phyloP scores from a whole-genome alignment of 768 basidiomycete species.

The Tricholoma flavovirens region DNA sequence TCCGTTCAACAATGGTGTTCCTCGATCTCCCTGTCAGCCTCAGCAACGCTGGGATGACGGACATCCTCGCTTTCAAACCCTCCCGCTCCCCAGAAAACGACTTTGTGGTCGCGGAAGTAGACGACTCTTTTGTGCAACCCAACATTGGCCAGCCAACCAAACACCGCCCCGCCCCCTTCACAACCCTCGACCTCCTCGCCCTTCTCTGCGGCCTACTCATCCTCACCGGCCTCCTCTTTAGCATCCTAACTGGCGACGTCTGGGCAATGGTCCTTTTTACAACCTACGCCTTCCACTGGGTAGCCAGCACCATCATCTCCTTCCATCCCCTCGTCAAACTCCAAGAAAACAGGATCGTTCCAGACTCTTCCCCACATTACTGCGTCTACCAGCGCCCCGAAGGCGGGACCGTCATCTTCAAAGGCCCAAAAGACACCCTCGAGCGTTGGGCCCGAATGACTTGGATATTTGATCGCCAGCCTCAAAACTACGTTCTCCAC shows the following conservation, averaged over 20 bases:
- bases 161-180: not conserved
- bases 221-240: slow-evolving; percentile 1
- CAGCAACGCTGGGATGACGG: not conserved
- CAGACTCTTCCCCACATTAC: not conserved
- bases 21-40: not conserved
- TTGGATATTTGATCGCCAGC: not conserved
- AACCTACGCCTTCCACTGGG: not conserved
- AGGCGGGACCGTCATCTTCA: not conserved
- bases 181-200: not conserved
- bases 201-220: not conserved
- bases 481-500: not conserved
- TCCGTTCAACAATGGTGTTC: slow-evolving; percentile 1
- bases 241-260: not conserved
- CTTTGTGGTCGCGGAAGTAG: not conserved
- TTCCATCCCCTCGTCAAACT: not conserved
- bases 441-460: slow-evolving; percentile 1
- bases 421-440: slow-evolving; percentile 1
- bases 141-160: not conserved
- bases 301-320: not conserved
- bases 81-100: not conserved
- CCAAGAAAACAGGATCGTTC: not conserved
- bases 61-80: not conserved
- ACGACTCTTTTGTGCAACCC: not conserved
- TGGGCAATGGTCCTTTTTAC: not conserved
- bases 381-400: slow-evolving; percentile 1